phyloP scores from a whole-genome alignment of 2,329 filamentous ascomycete species.

The Ceratocystis ficicola region DNA sequence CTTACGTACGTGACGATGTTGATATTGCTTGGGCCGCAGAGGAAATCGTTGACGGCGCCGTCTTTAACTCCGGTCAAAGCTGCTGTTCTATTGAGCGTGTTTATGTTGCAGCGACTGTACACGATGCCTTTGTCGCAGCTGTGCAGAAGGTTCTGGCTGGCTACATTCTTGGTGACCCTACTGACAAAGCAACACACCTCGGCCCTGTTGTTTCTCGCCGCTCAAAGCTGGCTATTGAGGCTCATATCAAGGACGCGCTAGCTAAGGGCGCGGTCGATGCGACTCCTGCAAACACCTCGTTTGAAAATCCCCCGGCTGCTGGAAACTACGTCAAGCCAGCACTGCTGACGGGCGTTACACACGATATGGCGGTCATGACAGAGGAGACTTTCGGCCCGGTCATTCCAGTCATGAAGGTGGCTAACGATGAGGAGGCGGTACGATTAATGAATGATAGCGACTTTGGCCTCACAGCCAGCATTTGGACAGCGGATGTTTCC shows the following conservation, averaged over 20 bases:
- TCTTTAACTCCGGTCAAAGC: constrained; percentile 98
- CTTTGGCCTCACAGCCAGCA: constrained; percentile 88
- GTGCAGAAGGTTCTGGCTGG: constrained; percentile 66
- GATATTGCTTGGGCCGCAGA: constrained; percentile 83
- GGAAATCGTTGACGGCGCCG: constrained; percentile 87
- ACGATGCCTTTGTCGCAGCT: constrained; percentile 70
- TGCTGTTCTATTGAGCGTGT: constrained; percentile 88
- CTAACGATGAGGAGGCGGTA: constrained; percentile 67
- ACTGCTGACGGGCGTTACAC: constrained; percentile 64
- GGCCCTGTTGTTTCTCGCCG: constrained; percentile 79
- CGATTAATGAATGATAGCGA: constrained; percentile 87
- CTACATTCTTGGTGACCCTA: constrained; percentile 82
- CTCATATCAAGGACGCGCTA: constrained; percentile 72
- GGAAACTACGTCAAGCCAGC: constrained; percentile 87
- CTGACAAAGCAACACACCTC: constrained; percentile 64
- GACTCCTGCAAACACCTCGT: constrained; percentile 71
- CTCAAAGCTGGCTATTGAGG: constrained; percentile 61
- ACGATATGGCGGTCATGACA: constrained; percentile 77
- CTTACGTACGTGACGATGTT: constrained; percentile 75
- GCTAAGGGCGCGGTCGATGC: constrained; percentile 71
- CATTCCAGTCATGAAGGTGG: constrained; percentile 80
- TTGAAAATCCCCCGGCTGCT: constrained; percentile 41
- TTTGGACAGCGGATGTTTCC: constrained; percentile 82
- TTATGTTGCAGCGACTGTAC: constrained; percentile 75
- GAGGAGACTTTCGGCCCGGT: constrained; percentile 94